These are phyloP conservation scores for Wickerhamiella dianesei DNA, from an alignment of 805 yeast genomes.

Conservation along the genomic window DNA sequence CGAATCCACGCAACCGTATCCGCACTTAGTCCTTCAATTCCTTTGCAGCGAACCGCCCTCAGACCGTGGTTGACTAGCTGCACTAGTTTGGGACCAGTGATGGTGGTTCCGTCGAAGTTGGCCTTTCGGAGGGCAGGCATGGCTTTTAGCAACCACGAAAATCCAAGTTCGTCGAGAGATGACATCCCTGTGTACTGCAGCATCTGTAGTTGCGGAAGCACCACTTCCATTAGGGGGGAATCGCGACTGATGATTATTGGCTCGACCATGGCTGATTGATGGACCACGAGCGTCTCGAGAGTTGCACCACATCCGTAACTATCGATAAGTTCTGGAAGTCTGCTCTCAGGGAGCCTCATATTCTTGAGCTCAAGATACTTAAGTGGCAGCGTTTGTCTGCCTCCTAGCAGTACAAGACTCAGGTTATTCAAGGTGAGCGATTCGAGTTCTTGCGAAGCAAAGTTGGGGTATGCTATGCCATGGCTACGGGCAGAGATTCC, in stretches of 20 bases:
- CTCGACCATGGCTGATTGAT: conserved; percentile 3
- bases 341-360: conserved; percentile 3
- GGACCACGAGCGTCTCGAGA: conserved; percentile 14
- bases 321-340: conserved; percentile 8
- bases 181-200: conserved; percentile 17
- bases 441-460: conserved; percentile 4
- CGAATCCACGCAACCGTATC: conserved; percentile 13
- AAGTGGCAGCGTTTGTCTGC: conserved; percentile 2
- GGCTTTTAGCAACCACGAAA: conserved; percentile 14
- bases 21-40: conserved; percentile 11
- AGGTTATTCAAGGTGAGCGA: conserved; percentile 13
- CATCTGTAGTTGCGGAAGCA: conserved; percentile 6
- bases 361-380: conserved; percentile 15
- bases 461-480: conserved; percentile 8
- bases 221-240: not conserved
- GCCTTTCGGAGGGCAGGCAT: conserved; percentile 10
- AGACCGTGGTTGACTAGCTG: conserved; percentile 7
- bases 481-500: not conserved
- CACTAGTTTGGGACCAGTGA: conserved; percentile 15
- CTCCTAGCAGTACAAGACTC: not conserved
- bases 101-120: conserved; percentile 15
- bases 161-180: conserved; percentile 5
- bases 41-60: conserved; percentile 13
- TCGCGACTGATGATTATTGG: not conserved
- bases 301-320: conserved; percentile 8